These are phyloP conservation scores for Porphyrellus sp. DNA, from an alignment of 1,284 basidiomycete species.

Conservation along the genomic window DNA sequence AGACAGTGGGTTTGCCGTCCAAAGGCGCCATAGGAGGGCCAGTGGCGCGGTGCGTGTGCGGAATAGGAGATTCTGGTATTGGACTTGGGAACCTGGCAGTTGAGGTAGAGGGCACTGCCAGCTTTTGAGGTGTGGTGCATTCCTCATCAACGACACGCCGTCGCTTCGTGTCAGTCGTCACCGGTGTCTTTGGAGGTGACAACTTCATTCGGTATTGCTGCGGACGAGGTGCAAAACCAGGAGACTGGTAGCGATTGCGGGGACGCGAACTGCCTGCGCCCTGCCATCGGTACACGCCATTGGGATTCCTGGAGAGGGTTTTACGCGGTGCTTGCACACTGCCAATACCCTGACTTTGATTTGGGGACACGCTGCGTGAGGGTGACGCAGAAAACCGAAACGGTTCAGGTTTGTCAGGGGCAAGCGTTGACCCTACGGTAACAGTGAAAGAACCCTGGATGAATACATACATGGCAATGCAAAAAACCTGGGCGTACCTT, in stretches of 20 bases:
- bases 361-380: conserved; percentile 43
- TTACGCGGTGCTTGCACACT: conserved; percentile 40
- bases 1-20: conserved; percentile 26
- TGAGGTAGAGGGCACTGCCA: conserved; percentile 27
- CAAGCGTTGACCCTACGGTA: conserved; percentile 29
- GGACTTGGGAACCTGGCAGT: conserved; percentile 19
- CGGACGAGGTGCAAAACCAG: conserved; percentile 55
- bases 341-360: conserved; percentile 16
- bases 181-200: conserved; percentile 39
- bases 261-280: conserved; percentile 65
- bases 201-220: conserved; percentile 41
- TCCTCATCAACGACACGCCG: conserved; percentile 53
- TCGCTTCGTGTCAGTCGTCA: conserved; percentile 53
- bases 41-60: conserved; percentile 5
- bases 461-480: conserved; percentile 8
- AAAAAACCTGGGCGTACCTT: conserved; percentile 31
- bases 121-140: conserved; percentile 34
- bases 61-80: conserved; percentile 13
- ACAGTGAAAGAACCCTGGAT: conserved; percentile 12
- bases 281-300: conserved; percentile 64
- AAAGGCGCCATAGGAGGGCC: conserved; percentile 14
- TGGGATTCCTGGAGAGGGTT: conserved; percentile 64
- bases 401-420: conserved; percentile 42
- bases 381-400: conserved; percentile 59
- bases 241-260: conserved; percentile 63